Percentiles rank a stretch among this genome's conserved stretches.
Conservation (phyloP, 495 filamentous ascomycete genomes). For the Haplographium delicatum region DNA sequence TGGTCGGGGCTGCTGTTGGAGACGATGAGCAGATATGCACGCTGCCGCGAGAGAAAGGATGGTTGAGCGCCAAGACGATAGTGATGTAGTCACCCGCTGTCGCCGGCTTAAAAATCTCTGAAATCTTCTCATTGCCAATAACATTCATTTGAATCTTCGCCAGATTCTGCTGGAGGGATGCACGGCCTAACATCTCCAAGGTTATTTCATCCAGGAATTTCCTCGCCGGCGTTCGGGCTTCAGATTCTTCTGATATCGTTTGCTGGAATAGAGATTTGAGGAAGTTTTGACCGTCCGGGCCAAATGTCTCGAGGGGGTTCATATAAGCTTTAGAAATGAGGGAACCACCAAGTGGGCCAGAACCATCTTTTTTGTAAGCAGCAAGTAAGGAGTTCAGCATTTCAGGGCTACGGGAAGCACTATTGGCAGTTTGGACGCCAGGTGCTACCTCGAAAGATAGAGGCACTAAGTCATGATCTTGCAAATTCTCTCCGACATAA, state of each 20-base stretch:
- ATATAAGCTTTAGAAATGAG: too few relatives aligned
- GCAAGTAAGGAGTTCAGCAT: slow-evolving; percentile 33
- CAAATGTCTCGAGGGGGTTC: too few relatives aligned
- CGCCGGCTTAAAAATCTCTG: neutral
- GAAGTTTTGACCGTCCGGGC: slow-evolving; percentile 3
- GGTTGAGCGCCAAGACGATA: neutral
- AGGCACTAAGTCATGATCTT: slow-evolving; percentile 55
- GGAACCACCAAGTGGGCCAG: slow-evolving; percentile 7
- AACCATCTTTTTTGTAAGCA: too few relatives aligned
- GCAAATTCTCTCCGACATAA: slow-evolving; percentile 44
- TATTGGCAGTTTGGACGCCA: slow-evolving; percentile 10
- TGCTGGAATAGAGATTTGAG: neutral
- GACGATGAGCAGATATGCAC: slow-evolving; percentile 44
- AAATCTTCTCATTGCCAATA: neutral
- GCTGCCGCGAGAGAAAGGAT: slow-evolving; percentile 48
- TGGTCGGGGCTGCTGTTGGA: slow-evolving; percentile 28
- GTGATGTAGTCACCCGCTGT: neutral
- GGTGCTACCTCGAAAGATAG: slow-evolving; percentile 35
- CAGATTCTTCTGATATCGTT: neutral
- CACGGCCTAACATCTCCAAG: slow-evolving; percentile 32
- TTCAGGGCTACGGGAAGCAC: slow-evolving; percentile 30
- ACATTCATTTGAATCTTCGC: neutral
- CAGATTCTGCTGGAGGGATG: slow-evolving; percentile 24
- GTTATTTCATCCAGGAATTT: slow-evolving; percentile 15
- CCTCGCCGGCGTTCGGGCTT: slow-evolving; percentile 1